Percentiles rank a stretch among this genome's conserved stretches.
Evolutionary conservation across 1,139 yeast genomes (phyloP).

Genomic region (Geotrichum cucujoidarum): DNA sequence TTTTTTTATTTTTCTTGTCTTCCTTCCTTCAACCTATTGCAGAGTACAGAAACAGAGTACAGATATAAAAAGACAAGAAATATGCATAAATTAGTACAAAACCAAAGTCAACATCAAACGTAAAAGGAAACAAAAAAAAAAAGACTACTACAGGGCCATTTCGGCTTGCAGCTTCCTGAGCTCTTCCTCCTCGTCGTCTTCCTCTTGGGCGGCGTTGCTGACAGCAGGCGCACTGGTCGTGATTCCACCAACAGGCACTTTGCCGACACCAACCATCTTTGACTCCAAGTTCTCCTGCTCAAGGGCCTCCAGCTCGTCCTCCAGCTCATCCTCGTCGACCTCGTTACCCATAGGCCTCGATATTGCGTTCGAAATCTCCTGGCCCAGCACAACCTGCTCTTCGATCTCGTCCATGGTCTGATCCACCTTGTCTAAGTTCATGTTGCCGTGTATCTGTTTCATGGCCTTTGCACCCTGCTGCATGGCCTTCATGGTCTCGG

Average conservation of each 20-base stretch:
- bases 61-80: too few species aligned
- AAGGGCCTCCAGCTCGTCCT: slow-evolving; percentile 85
- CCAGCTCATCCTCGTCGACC: slow-evolving; percentile 75
- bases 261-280: slow-evolving; percentile 49
- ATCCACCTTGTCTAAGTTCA: slow-evolving; percentile 94
- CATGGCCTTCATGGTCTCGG: slow-evolving; percentile 98
- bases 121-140: slow-evolving; percentile 7
- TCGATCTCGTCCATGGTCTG: slow-evolving; percentile 98
- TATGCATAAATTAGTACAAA: background rate
- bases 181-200: slow-evolving; percentile 83
- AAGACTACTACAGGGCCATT: slow-evolving; percentile 68
- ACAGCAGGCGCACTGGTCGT: slow-evolving; percentile 32
- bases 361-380: slow-evolving; percentile 93
- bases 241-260: slow-evolving; percentile 38
- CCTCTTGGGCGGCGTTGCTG: slow-evolving; percentile 27
- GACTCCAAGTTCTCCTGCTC: slow-evolving; percentile 74
- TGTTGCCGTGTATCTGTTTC: slow-evolving; percentile 93
- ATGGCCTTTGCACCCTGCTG: slow-evolving; percentile 95
- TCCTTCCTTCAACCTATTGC: too few species aligned
- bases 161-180: slow-evolving; percentile 86
- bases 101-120: too few species aligned
- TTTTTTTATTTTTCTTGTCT: too few species aligned
- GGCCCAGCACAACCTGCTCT: slow-evolving; percentile 92
- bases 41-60: too few species aligned
- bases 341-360: slow-evolving; percentile 86